phyloP scores from a whole-genome alignment of 169 alveolate genomes.

The Cyclospora cayetanensis region DNA sequence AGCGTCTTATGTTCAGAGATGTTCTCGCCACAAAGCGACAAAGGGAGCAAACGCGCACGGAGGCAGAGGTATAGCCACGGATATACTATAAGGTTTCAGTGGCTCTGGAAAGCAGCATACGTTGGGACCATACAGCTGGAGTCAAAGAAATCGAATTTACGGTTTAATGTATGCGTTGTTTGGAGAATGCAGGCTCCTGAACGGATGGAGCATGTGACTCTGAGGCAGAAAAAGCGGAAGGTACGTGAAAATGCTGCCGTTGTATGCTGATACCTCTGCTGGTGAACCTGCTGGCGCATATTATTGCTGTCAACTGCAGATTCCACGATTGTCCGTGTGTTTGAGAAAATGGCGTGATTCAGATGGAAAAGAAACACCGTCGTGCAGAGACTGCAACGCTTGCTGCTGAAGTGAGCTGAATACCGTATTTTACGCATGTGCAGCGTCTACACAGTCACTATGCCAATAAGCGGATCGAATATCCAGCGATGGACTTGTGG shows the following conservation, averaged over 20 bases:
- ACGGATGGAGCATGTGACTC: conserved; percentile 54
- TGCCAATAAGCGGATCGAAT: background rate
- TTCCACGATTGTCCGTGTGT: background rate
- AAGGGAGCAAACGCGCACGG: conserved; percentile 8
- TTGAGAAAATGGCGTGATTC: background rate
- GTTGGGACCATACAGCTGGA: background rate
- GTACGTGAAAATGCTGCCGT: background rate
- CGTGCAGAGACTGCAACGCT: conserved; percentile 26
- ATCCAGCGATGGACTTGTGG: background rate
- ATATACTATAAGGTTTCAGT: background rate
- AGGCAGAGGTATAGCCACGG: conserved; percentile 19
- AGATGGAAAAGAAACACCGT: conserved; percentile 39
- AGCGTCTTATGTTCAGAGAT: conserved; percentile 47
- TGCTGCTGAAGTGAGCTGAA: conserved; percentile 32
- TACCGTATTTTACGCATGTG: background rate
- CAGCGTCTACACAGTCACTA: background rate
- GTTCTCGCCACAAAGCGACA: conserved; percentile 10
- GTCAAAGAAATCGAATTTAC: background rate
- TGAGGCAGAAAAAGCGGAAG: conserved; percentile 53
- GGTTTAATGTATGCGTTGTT: background rate
- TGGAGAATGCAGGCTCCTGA: conserved; percentile 2
- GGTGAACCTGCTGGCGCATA: background rate
- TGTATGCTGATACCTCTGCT: background rate
- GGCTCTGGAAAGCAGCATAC: background rate
- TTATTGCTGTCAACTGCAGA: background rate